These are phyloP conservation scores for Candida montana DNA, from an alignment of 805 yeast genomes.

Conservation along the genomic window DNA sequence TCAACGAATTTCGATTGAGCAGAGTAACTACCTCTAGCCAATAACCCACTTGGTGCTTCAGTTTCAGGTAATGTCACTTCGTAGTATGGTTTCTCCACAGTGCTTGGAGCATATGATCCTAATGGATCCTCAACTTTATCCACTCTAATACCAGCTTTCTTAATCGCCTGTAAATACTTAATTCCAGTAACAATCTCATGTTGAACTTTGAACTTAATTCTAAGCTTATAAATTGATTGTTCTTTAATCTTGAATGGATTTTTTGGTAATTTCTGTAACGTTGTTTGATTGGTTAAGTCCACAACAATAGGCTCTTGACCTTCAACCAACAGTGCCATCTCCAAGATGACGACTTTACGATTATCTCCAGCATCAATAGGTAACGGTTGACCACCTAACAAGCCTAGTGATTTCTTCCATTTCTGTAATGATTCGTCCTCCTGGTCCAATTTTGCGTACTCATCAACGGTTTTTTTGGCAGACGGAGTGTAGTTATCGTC, in stretches of 20 bases:
- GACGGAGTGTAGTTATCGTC: slow-evolving; percentile 48
- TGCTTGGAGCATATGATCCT: slow-evolving; percentile 89
- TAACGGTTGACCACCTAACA: slow-evolving; percentile 51
- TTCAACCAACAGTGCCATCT: slow-evolving; percentile 65
- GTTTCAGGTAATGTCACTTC: slow-evolving; percentile 58
- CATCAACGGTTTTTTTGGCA: slow-evolving; percentile 72
- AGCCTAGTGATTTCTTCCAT: slow-evolving; percentile 88
- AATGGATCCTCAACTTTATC: slow-evolving; percentile 83
- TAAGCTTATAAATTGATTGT: slow-evolving; percentile 65
- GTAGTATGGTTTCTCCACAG: slow-evolving; percentile 72
- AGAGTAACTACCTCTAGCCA: slow-evolving; percentile 82
- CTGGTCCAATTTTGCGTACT: slow-evolving; percentile 77
- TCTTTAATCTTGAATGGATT: slow-evolving; percentile 76
- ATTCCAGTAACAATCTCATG: slow-evolving; percentile 89
- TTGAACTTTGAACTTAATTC: slow-evolving; percentile 76
- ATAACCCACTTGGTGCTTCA: slow-evolving; percentile 87
- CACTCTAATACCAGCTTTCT: slow-evolving; percentile 82
- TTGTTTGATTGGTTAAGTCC: slow-evolving; percentile 58
- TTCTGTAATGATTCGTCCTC: slow-evolving; percentile 85
- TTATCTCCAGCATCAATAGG: slow-evolving; percentile 64
- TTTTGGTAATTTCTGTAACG: slow-evolving; percentile 51
- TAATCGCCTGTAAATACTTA: slow-evolving; percentile 76
- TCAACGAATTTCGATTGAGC: slow-evolving; percentile 81
- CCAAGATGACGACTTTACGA: slow-evolving; percentile 73
- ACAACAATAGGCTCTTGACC: slow-evolving; percentile 67